phyloP scores from a whole-genome alignment of 2,329 filamentous ascomycete species.

The Dactylonectria estremocensis region DNA sequence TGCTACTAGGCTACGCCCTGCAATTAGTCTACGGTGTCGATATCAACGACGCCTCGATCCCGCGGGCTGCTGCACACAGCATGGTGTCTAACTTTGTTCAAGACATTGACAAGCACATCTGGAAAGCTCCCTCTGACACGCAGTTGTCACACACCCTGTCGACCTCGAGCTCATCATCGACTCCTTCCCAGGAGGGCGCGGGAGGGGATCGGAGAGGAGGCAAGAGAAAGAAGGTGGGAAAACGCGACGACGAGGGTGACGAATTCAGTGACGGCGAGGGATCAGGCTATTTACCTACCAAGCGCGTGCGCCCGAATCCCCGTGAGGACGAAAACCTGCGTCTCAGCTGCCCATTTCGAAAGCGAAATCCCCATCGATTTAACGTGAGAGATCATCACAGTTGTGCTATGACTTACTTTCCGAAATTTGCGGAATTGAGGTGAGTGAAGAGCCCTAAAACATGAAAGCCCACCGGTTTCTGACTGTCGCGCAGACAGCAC shows the following conservation, averaged over 20 bases:
- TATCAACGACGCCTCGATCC: constrained; percentile 51
- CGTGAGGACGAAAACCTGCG: constrained; percentile 57
- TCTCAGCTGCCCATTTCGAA: constrained; percentile 61
- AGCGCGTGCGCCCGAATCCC: constrained; percentile 51
- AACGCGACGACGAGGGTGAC: constrained; percentile 53
- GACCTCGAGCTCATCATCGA: constrained; percentile 51
- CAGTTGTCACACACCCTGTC: constrained; percentile 52
- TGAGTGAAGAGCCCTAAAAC: constrained; percentile 28
- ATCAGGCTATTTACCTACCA: constrained; percentile 47
- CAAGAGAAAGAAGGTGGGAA: constrained; percentile 55
- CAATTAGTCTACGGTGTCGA: constrained; percentile 58
- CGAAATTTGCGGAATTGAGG: constrained; percentile 59
- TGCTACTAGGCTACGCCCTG: constrained; percentile 54
- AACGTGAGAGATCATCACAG: constrained; percentile 62
- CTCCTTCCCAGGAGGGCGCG: constrained; percentile 47
- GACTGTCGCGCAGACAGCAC: constrained; percentile 52
- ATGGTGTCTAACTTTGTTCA: constrained; percentile 53
- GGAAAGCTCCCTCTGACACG: constrained; percentile 49
- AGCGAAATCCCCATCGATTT: constrained; percentile 61
- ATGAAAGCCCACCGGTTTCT: constrained; percentile 1
- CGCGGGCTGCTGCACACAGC: constrained; percentile 47
- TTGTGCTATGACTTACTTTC: constrained; percentile 61
- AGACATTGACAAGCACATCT: constrained; percentile 53
- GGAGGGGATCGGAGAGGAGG: constrained; percentile 43
- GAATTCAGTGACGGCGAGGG: constrained; percentile 55